These are phyloP conservation scores for Suillus ampliporus DNA, from an alignment of 768 basidiomycete genomes.

Conservation along the genomic window DNA sequence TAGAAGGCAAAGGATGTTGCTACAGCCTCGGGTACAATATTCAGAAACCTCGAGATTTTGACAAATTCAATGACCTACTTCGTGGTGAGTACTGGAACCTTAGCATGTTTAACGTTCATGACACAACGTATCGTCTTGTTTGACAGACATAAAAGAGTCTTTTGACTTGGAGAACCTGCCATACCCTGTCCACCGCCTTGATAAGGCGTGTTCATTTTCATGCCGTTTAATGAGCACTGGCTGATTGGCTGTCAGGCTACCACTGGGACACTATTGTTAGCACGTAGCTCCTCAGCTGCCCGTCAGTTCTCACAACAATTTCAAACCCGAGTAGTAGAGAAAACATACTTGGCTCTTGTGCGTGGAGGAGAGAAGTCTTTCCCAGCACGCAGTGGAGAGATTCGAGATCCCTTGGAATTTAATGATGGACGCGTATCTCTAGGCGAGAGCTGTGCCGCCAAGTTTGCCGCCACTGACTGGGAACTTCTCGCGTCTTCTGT, in stretches of 20 bases:
- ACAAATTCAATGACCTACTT: constrained; percentile 44
- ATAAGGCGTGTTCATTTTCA: constrained; percentile 52
- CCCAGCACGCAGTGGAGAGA: constrained; percentile 42
- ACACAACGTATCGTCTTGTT: constrained; percentile 1
- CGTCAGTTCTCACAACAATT: constrained; percentile 64
- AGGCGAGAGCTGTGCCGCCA: constrained; percentile 35
- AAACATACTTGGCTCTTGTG: constrained; percentile 70
- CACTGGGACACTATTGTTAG: constrained; percentile 66
- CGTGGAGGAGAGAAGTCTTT: constrained; percentile 57
- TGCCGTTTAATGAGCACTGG: background rate
- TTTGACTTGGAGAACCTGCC: constrained; percentile 45
- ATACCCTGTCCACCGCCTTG: constrained; percentile 65
- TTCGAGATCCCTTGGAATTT: constrained; percentile 47
- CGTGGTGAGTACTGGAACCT: constrained; percentile 33
- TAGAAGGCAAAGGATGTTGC: constrained; percentile 14
- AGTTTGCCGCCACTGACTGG: constrained; percentile 54
- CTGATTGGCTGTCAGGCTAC: constrained; percentile 49
- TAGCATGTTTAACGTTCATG: constrained; percentile 10
- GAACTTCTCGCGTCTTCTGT: constrained; percentile 64
- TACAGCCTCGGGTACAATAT: background rate
- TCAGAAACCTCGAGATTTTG: constrained; percentile 25
- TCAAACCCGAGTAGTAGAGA: constrained; percentile 49
- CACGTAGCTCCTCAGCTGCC: constrained; percentile 48
- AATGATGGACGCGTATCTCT: constrained; percentile 52
- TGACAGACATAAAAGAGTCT: constrained; percentile 34